Base-by-base conservation (phyloP, 139 green algal genomes). In the Yamagishiella unicocca region DNA sequence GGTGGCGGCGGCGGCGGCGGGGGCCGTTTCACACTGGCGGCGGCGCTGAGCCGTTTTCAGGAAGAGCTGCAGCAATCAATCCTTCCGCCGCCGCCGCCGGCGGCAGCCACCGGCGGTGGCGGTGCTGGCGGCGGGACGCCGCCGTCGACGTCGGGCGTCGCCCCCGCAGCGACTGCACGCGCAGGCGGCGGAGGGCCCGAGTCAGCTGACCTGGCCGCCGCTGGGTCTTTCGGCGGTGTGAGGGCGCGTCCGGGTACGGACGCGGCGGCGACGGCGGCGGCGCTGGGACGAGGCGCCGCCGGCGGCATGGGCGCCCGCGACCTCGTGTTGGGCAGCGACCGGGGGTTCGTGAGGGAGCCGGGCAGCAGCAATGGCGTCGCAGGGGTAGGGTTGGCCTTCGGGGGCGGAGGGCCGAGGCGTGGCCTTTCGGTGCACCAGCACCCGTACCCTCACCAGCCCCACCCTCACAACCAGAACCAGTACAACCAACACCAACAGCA, bases 61-160 rank as follows among this genome's bases (percentile, higher is more conserved):
- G 50, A 68, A 8, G 82, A 87, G 67, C 46, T 87, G 24, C 82
- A 87, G 67, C 38, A 71, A 31, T 42, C 46, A 17, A 87, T 87
- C 33, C 45, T 79, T 14, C 7, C 46, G 67, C 82, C 82, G 27
- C 38, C 46, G 45, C 73, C 73, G 31, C 29, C 37, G 22, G 53
- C 54, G 4, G 74, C 46, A 7, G 2, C 40, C 40, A 37, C n/a
- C 70, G 46, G 31, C 50, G 74, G 8, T 21, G 4, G 46, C 74
- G 31, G n/a, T 42, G 31, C 21, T 31, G 45, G 40, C 33, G 46
- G 31, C 17, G 74, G 31, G 31, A 22, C 46, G 31, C 62, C 10
- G 31, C 62, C 24, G 62, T 46, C n/a, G 21, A 5, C 33, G 66
- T 45, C 27, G 42, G 25, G n/a, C 45, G 72, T 27, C 72, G 72